Evolutionary conservation across 331 rosid genomes (phyloP), one percentile per base, ranked within the genome.

Genomic region (Rhamnella rubrinervis): DNA sequence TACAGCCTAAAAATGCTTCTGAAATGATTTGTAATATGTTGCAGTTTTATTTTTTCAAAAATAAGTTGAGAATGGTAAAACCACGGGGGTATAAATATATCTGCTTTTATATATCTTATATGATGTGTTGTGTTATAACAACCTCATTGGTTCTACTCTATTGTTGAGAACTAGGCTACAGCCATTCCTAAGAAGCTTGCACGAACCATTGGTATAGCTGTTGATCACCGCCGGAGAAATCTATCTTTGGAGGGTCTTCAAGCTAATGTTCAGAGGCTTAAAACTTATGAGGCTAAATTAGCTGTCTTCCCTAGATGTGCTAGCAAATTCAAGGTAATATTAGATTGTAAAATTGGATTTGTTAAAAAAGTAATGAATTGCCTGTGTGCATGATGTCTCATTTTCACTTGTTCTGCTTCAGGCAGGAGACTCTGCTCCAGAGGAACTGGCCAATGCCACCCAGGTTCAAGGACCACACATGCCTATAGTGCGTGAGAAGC

Each of bases 221-320:
- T 88, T 35, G 97, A 91, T 77, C 97, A 91, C 75, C 86, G 92
- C 23, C 83, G 97, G 41, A 84, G 51, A 72, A 91, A 91, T 57
- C 80, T 80, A 8, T 91, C 97, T 26, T 68, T 91, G 44, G 95
- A 91, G 49, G 31, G 95, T 72, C 79, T 84, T 63, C 95, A 91
- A 75, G 47, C 82, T 25, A 88, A 91, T 70, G 95, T 84, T 25
- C 97, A 88, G 71, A 84, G 95, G 78, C 73, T 88, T 85, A 91
- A 88, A 72, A 88, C 97, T 23, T 88, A 81, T 78, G 84, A 88
- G 97, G 92, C 95, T 60, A 91, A 91, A 73, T 72, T 88, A 77
- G 95, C 84, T 9, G 88, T 88, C 71, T 88, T 91, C 87, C 95
- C 95, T 63, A 85, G 97, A 71, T 84, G 89, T 0, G 81, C 89